Conservation (phyloP, 441 rosid genomes). For the Euphorbia celastroides region DNA sequence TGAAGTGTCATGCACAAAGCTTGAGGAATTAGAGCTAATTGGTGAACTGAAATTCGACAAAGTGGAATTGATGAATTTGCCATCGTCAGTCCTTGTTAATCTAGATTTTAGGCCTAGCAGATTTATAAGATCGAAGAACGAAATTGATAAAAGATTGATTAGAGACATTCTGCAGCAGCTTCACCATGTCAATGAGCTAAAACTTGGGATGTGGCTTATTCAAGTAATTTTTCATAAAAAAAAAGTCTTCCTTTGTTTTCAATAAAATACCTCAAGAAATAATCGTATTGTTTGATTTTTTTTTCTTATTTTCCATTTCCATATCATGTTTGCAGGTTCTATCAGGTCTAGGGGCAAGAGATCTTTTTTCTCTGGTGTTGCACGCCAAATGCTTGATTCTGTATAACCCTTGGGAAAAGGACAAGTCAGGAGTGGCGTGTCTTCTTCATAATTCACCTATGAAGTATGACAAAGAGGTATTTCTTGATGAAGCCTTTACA, state of each 20-base stretch:
- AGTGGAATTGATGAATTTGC: neutral
- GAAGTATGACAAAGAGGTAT: too few relatives aligned
- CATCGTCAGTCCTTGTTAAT: neutral
- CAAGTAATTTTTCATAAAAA: neutral
- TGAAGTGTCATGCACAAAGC: too few relatives aligned
- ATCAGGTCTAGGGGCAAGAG: neutral
- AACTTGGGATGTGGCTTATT: neutral
- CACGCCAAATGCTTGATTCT: neutral
- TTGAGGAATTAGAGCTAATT: neutral
- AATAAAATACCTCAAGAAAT: too few relatives aligned
- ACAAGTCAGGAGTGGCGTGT: too few relatives aligned
- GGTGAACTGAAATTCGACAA: neutral
- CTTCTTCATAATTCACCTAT: too few relatives aligned
- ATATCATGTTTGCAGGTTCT: neutral
- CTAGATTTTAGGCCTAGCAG: neutral
- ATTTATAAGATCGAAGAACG: too few relatives aligned
- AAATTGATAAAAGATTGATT: neutral
- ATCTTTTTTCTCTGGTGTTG: neutral
- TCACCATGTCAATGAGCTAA: neutral
- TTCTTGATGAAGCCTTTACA: too few relatives aligned
- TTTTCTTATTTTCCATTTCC: neutral
- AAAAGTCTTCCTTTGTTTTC: neutral
- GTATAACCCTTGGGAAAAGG: neutral
- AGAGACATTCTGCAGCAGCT: neutral
- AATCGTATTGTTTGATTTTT: too few relatives aligned